Evolutionary conservation across 331 rosid species (phyloP).

Genomic region (Phaseolus coccineus): DNA sequence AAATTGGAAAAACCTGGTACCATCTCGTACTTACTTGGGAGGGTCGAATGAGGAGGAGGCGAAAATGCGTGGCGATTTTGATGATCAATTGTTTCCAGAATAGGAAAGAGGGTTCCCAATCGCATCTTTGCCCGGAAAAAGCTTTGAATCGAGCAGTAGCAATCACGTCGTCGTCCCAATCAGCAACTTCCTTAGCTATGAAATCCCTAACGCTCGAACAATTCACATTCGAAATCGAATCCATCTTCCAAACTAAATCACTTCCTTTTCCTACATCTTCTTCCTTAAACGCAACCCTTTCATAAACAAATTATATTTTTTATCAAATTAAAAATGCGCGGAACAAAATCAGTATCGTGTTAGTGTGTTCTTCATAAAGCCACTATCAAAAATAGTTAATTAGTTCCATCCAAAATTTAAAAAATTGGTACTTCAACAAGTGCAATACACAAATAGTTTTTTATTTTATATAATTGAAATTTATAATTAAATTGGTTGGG

Average conservation of each 20-base stretch:
- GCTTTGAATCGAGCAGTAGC: conserved; percentile 81
- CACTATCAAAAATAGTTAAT: neutral
- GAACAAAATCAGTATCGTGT: too few species aligned
- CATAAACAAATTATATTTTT: neutral
- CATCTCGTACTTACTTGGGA: conserved; percentile 46
- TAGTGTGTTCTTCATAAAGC: neutral
- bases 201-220: conserved; percentile 54
- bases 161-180: conserved; percentile 78
- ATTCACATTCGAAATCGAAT: conserved; percentile 8
- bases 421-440: neutral
- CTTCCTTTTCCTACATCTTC: neutral
- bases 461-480: too few species aligned
- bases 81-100: conserved; percentile 82
- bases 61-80: conserved; percentile 61
- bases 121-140: conserved; percentile 86
- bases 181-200: conserved; percentile 60
- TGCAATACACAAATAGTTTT: neutral
- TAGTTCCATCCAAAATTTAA: neutral
- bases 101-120: conserved; percentile 71
- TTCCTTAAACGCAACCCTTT: neutral
- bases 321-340: too few species aligned
- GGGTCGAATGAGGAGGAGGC: conserved; percentile 61
- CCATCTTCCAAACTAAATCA: conserved; percentile 39
- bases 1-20: neutral
- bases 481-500: too few species aligned